Base-by-base conservation (phyloP, 2,329 filamentous ascomycete species). In the Phaeophleospora eucalypticola region DNA sequence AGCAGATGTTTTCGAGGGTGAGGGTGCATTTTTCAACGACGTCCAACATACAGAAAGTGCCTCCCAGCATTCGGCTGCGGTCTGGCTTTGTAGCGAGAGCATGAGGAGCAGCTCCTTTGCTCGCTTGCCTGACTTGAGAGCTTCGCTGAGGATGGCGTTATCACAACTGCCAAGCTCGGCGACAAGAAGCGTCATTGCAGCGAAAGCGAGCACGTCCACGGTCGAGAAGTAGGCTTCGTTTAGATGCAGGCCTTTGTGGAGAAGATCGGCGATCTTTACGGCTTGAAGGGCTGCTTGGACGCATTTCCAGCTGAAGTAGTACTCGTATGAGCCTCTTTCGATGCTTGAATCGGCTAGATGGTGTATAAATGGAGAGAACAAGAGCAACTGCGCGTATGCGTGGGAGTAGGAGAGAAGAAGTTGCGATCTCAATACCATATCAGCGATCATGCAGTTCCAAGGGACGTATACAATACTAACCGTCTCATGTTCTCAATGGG, bases 361-460 rank as follows among this genome's bases (percentile, higher is more conserved):
- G 32, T 55, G 49, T 14, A 52, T 47, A 27, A 55, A 57, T 4
- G 52, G 54, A 12, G 46, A 43, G 32, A 45, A 54, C 18, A 57
- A 32, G 3, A 55, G 24, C 12, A 57, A 33, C 21, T 54, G 47
- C 16, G 47, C 49, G 24, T 54, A 51, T 10, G 46, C 46, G 36
- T 49, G 44, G 8, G 47, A 44, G 34, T 49, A 52, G 4, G 37
- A 43, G 16, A 57, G 54, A 8, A 44, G 34, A 4, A 57, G 45
- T 43, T 55, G 54, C 10, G 45, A 21, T 40, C 52, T 57, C 41
- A 10, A 14, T 18, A 20, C 7, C 9, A 27, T 14, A 18, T 46
- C 40, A 52, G 49, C 29, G 8, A 38, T 36, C 17, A 4, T 17
- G 27, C n/a, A n/a, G n/a, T n/a, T 27, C 8, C 18, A 34, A 6